A percentile compares a stretch with the other conserved stretches of the same genome.
These are phyloP conservation scores for Harrya chromipes DNA, from an alignment of 768 basidiomycete species.

Conservation along the genomic window DNA sequence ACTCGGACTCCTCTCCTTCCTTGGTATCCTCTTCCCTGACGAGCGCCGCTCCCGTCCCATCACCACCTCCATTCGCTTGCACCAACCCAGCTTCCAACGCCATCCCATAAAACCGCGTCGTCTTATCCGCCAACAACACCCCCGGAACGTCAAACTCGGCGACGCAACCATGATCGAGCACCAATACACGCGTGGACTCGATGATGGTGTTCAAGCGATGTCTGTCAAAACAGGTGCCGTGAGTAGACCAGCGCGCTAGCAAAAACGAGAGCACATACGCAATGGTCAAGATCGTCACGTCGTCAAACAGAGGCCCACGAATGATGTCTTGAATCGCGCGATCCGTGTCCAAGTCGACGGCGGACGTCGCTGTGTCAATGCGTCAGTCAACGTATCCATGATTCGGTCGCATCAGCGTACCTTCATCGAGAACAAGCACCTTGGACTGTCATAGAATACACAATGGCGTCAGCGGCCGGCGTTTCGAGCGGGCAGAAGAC, in stretches of 20 bases:
- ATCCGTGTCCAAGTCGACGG: conserved; percentile 90
- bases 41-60: too few species aligned
- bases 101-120: conserved; percentile 59
- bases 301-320: conserved; percentile 68
- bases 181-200: conserved; percentile 76
- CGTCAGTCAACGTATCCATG: neutral
- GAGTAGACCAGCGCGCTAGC: neutral
- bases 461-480: neutral
- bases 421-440: conserved; percentile 93
- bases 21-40: too few species aligned
- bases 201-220: conserved; percentile 84
- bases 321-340: conserved; percentile 86
- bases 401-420: conserved; percentile 30
- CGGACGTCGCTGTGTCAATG: conserved; percentile 63
- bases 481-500: neutral
- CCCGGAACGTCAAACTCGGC: conserved; percentile 79
- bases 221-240: conserved; percentile 30
- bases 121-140: conserved; percentile 54
- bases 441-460: conserved; percentile 49
- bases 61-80: neutral
- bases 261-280: conserved; percentile 48
- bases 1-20: too few species aligned
- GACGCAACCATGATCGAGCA: conserved; percentile 78
- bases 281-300: conserved; percentile 84
- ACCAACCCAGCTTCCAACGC: conserved; percentile 61